Conservation (phyloP, 208 protist genomes). For the Zelonia costaricensis region DNA sequence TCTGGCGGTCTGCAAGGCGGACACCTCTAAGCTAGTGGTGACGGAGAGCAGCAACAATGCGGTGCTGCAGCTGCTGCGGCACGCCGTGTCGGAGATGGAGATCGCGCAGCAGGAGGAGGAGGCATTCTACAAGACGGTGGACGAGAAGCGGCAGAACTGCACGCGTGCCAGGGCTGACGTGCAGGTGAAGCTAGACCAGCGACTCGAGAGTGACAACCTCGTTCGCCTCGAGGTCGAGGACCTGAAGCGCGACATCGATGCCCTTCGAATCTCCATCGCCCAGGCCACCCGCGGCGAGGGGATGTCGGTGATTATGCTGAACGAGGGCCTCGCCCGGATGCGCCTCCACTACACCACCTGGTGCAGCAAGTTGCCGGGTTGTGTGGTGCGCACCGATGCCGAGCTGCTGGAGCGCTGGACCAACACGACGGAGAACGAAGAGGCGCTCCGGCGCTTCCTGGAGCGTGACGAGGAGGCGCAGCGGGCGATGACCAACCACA, state of each 20-base stretch:
- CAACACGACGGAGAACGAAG: slow-evolving; percentile 4
- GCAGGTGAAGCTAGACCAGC: not conserved
- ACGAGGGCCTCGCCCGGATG: slow-evolving; percentile 12
- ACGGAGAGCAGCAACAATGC: not conserved
- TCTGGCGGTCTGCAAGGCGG: slow-evolving; percentile 13
- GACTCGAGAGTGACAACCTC: not conserved
- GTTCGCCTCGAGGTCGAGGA: slow-evolving; percentile 13
- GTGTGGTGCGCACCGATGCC: slow-evolving; percentile 20
- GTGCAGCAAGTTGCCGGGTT: slow-evolving; percentile 18
- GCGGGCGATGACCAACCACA: slow-evolving; percentile 3
- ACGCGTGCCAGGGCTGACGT: not conserved
- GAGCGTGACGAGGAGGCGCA: slow-evolving; percentile 17
- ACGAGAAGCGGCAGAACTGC: slow-evolving; percentile 23
- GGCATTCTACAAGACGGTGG: slow-evolving; percentile 12
- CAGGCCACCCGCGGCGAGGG: slow-evolving; percentile 20
- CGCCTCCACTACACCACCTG: slow-evolving; percentile 7
- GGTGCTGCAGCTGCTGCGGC: not conserved
- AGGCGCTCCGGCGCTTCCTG: slow-evolving; percentile 10
- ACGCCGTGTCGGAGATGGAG: slow-evolving; percentile 6
- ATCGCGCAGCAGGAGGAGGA: slow-evolving; percentile 4
- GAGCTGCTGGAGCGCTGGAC: slow-evolving; percentile 28
- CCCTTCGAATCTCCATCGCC: slow-evolving; percentile 21
- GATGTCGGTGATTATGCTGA: slow-evolving; percentile 21
- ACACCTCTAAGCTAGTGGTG: not conserved
- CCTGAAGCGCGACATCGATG: slow-evolving; percentile 10